Evolutionary conservation across 1,284 basidiomycete species (phyloP).

Genomic region (Ustilago crameri): DNA sequence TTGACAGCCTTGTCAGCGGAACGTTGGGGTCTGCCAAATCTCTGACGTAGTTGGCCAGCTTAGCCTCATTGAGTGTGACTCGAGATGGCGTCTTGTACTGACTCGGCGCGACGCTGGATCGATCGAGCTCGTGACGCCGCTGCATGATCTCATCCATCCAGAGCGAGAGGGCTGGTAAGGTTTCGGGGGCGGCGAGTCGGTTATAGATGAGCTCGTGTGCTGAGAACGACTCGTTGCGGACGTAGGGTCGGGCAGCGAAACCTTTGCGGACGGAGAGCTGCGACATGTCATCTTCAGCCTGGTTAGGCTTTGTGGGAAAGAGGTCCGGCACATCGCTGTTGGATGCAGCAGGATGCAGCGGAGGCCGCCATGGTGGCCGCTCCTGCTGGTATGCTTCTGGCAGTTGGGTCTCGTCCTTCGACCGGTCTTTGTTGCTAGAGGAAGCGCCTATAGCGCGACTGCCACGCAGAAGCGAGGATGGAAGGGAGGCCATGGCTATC

Average conservation of each 20-base stretch:
- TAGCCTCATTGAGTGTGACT: constrained; percentile 88
- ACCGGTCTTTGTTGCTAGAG: constrained; percentile 8
- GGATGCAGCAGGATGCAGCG: constrained; percentile 46
- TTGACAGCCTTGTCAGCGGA: constrained; percentile 85
- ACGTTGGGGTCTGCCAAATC: constrained; percentile 90
- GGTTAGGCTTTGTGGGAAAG: constrained; percentile 81
- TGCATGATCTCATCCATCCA: constrained; percentile 53
- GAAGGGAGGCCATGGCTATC: constrained; percentile 15
- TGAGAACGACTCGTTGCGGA: constrained; percentile 72
- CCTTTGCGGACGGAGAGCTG: constrained; percentile 83
- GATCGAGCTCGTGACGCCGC: constrained; percentile 37
- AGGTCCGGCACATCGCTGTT: constrained; percentile 74
- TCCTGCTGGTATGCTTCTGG: constrained; percentile 47
- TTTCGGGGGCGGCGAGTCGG: constrained; percentile 68
- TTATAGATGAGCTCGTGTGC: constrained; percentile 72
- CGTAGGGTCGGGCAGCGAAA: constrained; percentile 71
- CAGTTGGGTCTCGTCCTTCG: constrained; percentile 21
- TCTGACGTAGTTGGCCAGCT: constrained; percentile 86
- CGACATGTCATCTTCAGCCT: constrained; percentile 85
- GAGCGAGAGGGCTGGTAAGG: constrained; percentile 32
- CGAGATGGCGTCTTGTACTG: constrained; percentile 68
- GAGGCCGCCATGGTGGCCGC: constrained; percentile 59
- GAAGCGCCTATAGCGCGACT: constrained; percentile 3
- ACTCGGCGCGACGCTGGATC: constrained; percentile 19
- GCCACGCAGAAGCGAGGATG: constrained; percentile 24